phyloP scores from a whole-genome alignment of 306 rosid species.

The Vigna nakashimae region DNA sequence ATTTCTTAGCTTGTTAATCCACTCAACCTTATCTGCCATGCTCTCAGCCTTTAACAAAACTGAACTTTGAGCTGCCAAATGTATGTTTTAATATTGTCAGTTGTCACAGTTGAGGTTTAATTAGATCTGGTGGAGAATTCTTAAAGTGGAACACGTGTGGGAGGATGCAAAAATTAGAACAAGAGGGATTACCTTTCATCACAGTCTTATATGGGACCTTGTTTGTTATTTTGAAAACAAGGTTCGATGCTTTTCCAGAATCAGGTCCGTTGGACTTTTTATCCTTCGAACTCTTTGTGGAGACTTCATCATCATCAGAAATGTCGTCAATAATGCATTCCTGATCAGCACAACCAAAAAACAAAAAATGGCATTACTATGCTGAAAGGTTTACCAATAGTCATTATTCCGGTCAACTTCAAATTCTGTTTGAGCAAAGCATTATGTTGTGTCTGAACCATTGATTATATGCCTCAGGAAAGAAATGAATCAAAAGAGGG shows the following conservation, averaged over 20 bases:
- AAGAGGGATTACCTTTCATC: slow-evolving; percentile 52
- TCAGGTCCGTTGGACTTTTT: slow-evolving; percentile 66
- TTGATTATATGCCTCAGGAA: slow-evolving; percentile 20
- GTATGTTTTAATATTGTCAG: slow-evolving; percentile 34
- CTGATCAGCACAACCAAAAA: slow-evolving; percentile 47
- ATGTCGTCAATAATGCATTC: slow-evolving; percentile 65
- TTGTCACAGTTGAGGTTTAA: slow-evolving; percentile 5
- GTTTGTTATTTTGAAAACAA: slow-evolving; percentile 60
- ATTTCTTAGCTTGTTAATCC: slow-evolving; percentile 60
- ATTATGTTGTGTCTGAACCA: background rate
- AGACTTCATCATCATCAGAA: slow-evolving; percentile 59
- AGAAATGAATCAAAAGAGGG: too few species aligned
- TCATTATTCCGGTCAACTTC: slow-evolving; percentile 33
- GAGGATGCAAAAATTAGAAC: slow-evolving; percentile 24
- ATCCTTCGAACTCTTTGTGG: slow-evolving; percentile 63
- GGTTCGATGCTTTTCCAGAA: slow-evolving; percentile 57
- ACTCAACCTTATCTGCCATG: slow-evolving; percentile 61
- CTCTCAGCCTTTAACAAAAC: slow-evolving; percentile 71
- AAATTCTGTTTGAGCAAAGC: slow-evolving; percentile 33
- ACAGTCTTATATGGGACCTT: slow-evolving; percentile 66
- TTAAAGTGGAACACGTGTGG: background rate
- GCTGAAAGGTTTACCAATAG: slow-evolving; percentile 24
- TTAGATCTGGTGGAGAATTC: slow-evolving; percentile 40
- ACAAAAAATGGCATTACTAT: slow-evolving; percentile 33
- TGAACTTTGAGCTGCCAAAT: slow-evolving; percentile 62